Conservation (phyloP, 441 rosid genomes). For the Monsonia emarginata region DNA sequence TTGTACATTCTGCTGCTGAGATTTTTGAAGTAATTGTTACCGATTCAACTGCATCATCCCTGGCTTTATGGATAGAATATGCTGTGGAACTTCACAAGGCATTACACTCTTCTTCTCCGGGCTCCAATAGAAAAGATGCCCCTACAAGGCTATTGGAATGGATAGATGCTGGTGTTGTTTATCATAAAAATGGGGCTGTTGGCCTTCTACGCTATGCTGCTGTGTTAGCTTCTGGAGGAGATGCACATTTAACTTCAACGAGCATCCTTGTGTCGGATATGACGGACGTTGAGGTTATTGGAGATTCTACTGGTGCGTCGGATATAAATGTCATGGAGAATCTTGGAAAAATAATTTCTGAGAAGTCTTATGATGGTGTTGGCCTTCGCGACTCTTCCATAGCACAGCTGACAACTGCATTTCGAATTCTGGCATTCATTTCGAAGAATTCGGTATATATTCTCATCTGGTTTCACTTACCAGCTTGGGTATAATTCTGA, state of each 20-base stretch:
- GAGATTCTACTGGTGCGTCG: conserved; percentile 61
- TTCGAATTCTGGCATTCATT: conserved; percentile 74
- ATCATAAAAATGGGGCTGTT: conserved; percentile 79
- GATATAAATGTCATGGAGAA: conserved; percentile 81
- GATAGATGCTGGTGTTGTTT: conserved; percentile 89
- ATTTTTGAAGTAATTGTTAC: conserved; percentile 84
- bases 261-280: conserved; percentile 67
- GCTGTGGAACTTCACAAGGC: conserved; percentile 85
- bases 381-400: conserved; percentile 74
- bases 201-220: conserved; percentile 92
- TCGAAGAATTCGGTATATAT: conserved; percentile 79
- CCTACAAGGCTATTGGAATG: conserved; percentile 84
- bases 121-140: conserved; percentile 87
- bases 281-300: conserved; percentile 59
- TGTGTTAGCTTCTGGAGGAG: conserved; percentile 86
- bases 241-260: conserved; percentile 69
- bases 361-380: conserved; percentile 81
- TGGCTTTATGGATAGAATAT: conserved; percentile 80
- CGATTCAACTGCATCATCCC: conserved; percentile 74
- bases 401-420: conserved; percentile 81
- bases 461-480: conserved; percentile 10
- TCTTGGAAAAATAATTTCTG: conserved; percentile 66
- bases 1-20: conserved; percentile 93
- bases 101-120: conserved; percentile 78
- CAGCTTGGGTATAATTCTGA: not conserved